Conservation (phyloP, 192 early-diverging fungal genomes). For the Rhizophlyctis rosea region DNA sequence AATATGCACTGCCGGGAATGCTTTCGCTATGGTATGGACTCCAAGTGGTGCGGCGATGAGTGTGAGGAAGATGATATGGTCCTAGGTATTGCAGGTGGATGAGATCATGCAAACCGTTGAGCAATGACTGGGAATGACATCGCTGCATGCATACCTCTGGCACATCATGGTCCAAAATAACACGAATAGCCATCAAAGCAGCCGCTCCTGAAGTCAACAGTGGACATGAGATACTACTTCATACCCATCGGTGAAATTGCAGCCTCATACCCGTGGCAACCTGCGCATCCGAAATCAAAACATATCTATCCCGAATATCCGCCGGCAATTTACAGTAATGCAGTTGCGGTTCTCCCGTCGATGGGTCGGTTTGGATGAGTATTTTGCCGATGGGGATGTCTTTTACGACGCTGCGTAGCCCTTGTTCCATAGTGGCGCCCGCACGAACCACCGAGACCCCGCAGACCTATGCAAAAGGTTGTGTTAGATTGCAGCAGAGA, state of each 20-base stretch:
- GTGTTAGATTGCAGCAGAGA: not conserved
- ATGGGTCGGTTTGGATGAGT: constrained; percentile 78
- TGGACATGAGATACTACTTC: not conserved
- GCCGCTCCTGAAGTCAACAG: constrained; percentile 62
- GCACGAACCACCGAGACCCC: constrained; percentile 84
- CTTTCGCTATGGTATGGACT: constrained; percentile 70
- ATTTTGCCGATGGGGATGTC: constrained; percentile 86
- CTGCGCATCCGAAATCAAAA: constrained; percentile 84
- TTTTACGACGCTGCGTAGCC: constrained; percentile 73
- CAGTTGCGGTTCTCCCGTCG: constrained; percentile 81
- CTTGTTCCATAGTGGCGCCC: constrained; percentile 89
- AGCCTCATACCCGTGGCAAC: constrained; percentile 64
- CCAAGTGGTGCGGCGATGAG: constrained; percentile 78
- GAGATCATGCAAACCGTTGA: too few species aligned
- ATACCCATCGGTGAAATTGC: too few species aligned
- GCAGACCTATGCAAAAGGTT: constrained; percentile 42
- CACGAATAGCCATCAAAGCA: constrained; percentile 93
- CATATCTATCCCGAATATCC: constrained; percentile 56
- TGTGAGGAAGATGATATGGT: constrained; percentile 77
- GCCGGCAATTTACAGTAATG: constrained; percentile 81
- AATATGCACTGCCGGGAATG: constrained; percentile 79
- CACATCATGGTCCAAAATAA: constrained; percentile 87
- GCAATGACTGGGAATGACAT: too few species aligned
- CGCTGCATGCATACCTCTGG: constrained; percentile 48
- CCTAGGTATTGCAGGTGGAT: too few species aligned